These are phyloP conservation scores for Jackrogersella multiformis DNA, from an alignment of 495 filamentous ascomycete species.

Conservation along the genomic window DNA sequence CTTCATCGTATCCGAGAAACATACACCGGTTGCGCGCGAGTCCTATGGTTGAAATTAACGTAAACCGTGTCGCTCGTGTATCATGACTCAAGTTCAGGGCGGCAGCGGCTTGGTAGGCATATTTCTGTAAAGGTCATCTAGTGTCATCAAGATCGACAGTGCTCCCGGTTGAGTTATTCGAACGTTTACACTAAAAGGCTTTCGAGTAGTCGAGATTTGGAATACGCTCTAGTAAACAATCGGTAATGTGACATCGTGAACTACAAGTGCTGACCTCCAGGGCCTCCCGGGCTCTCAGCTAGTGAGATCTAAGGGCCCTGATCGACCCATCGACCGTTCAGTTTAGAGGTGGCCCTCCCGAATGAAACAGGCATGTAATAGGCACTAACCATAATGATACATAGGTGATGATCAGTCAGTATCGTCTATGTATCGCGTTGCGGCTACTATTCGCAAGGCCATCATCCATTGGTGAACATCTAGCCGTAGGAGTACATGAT, in stretches of 20 bases:
- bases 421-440: background rate
- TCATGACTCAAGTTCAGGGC: no score
- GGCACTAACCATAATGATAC: background rate
- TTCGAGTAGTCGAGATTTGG: background rate
- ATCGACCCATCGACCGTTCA: conserved; percentile 1
- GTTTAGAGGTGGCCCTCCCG: conserved; percentile 7
- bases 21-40: background rate
- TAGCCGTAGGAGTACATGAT: conserved; percentile 2
- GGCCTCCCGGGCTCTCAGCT: no score
- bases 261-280: conserved; percentile 17
- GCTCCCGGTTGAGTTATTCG: no score
- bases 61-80: no score
- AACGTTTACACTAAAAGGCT: no score
- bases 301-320: conserved; percentile 9
- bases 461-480: background rate
- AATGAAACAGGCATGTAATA: background rate
- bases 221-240: background rate
- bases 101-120: no score
- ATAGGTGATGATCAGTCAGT: background rate
- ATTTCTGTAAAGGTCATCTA: no score
- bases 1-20: background rate
- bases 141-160: no score
- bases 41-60: no score
- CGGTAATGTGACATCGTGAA: conserved; percentile 13
- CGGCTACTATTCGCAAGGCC: background rate